Base-by-base conservation (phyloP, 495 filamentous ascomycete species). In the Letharia columbiana region DNA sequence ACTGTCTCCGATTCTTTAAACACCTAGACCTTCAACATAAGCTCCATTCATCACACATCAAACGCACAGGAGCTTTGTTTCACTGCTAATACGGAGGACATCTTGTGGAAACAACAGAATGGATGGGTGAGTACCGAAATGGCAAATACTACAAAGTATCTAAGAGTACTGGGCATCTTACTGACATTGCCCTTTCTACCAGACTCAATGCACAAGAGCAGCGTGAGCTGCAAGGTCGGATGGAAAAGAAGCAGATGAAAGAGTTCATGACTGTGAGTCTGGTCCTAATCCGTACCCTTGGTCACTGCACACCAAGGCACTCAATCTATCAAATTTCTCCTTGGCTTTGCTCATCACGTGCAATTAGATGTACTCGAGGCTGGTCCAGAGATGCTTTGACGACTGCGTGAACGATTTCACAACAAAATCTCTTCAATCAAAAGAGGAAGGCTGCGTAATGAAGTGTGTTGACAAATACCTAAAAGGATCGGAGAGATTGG, bases 371-470 rank as follows among this genome's bases (percentile, higher is more conserved):
- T 98, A 97, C 81, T 93, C 91, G 75, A 91, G 89, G 78, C 87
- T 99, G 66, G 92, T 98, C 67, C 89, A 95, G 74, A 82, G 88
- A 75, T 98, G 94, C 84, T 98, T 98, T 82, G 88, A 91, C 74
- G 87, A 94, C 79, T 99, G 94, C 80, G 86, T 98, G 77, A 93
- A 91, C 76, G 93, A 97, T 81, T 99, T 99, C 84, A 96, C 91
- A 73, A 94, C 90, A 81, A 97, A 97, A 80, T 90, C 91, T 10
- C 84, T 99, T 42, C 85, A 87, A 63, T 80, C 84, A 67, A 87
- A 90, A 70, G 94, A 99, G 77, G 89, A 92, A 73, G 84, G 88
- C 71, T 98, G 95, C 78, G 84, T 96, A 66, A 86, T 89, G 80
- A 88, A 91, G 69, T 99, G 95, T 76, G 91, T 97, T 33, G 88